Base-by-base conservation (phyloP, 352 stramenopile species). In the Aphanomyces stellatus region DNA sequence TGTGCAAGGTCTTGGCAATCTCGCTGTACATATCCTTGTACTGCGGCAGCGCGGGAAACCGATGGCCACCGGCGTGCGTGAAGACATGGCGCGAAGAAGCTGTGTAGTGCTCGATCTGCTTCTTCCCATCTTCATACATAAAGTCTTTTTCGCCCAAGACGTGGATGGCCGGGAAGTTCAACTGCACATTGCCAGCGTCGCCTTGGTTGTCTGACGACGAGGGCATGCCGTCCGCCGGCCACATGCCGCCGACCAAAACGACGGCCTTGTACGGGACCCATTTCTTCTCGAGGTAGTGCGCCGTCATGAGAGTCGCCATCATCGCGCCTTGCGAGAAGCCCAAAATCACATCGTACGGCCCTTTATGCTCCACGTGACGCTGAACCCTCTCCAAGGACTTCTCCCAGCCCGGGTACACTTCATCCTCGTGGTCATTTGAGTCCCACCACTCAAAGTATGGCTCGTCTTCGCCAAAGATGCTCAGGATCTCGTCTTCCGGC, bases 361-460 rank as follows among this genome's bases (percentile, higher is more conserved):
- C 86, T 19, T 91, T 62, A 34, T 78, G 53, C 2, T 72, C 56
- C 1, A 93, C 64, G 65, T 89, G 77, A 27, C 82, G 65, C 46
- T 85, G 71, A 64, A 94, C 76, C 51, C 75, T 81, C 57, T 84
- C 76, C 22, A 90, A 70, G 4, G 73, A 62, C 17, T 80, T 66
- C 24, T 79, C 73, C 61, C 84, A 71, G 5, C 83, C 70, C 3
- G 72, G 75, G 3, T 74, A 72, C 19, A 77, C 72, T 37, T 22
- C 41, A 37, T 71, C 40, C 17, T 37, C 27, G 19, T 53, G 53
- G 40, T 61, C 31, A 27, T 68, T 51, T 6, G 65, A 17, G 3
- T 35, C 37, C 79, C 79, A 88, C 85, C 85, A 93, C 69, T 93
- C 85, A 70, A 87, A 93, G 70, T 90, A 93, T 8, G 78, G 75